phyloP scores from a whole-genome alignment of 805 yeast genomes.

The Clavispora asparagi region DNA sequence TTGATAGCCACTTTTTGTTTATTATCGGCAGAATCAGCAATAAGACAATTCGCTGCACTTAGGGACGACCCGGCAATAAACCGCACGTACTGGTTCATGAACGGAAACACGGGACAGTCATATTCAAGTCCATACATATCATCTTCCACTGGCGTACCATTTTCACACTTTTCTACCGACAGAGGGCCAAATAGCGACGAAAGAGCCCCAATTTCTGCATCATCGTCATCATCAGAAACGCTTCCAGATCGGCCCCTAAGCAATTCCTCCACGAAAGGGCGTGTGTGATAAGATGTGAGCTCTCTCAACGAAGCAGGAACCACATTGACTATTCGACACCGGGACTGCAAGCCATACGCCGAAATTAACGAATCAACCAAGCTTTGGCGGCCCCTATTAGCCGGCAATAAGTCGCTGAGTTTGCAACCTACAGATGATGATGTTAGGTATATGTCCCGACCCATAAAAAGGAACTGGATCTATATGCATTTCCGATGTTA shows the following conservation, averaged over 20 bases:
- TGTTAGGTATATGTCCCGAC: conserved; percentile 18
- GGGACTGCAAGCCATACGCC: conserved; percentile 33
- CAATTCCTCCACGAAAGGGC: conserved; percentile 36
- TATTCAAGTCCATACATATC: conserved; percentile 44
- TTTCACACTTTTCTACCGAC: background rate
- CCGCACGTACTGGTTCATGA: conserved; percentile 44
- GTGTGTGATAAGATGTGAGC: conserved; percentile 46
- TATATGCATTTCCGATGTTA: conserved; percentile 6
- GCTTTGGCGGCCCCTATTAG: conserved; percentile 48
- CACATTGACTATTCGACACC: conserved; percentile 21
- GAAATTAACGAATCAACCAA: conserved; percentile 37
- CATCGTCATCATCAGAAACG: conserved; percentile 1
- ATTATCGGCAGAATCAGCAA: background rate
- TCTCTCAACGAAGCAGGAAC: conserved; percentile 30
- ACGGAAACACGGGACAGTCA: conserved; percentile 64
- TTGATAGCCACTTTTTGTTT: conserved; percentile 43
- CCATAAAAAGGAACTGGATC: background rate
- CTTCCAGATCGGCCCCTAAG: conserved; percentile 18
- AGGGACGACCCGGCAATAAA: conserved; percentile 55
- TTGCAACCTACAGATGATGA: conserved; percentile 14
- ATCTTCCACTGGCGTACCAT: conserved; percentile 3
- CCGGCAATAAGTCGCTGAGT: conserved; percentile 42
- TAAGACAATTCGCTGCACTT: conserved; percentile 33
- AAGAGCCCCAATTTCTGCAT: conserved; percentile 1
- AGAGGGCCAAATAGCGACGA: background rate